Evolutionary conservation across 768 basidiomycete genomes (phyloP).

Genomic region (Russula virescens): DNA sequence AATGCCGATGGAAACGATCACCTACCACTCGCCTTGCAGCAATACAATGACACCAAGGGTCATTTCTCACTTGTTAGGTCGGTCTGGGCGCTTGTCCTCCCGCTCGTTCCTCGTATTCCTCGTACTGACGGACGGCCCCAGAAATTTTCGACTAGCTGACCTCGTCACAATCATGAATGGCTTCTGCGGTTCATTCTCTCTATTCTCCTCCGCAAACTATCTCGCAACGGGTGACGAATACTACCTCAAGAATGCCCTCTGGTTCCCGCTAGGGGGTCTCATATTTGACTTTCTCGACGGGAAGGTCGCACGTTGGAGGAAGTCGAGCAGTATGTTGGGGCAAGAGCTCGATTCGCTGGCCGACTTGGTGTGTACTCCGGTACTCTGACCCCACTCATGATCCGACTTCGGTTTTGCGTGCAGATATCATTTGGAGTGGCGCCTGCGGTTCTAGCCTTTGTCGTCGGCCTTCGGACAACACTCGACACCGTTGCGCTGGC

Average conservation of each 20-base stretch:
- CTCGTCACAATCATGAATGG: slow-evolving; percentile 99
- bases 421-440: slow-evolving; percentile 98
- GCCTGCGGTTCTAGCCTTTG: slow-evolving; percentile 88
- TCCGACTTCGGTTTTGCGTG: background rate
- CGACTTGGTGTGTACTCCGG: slow-evolving; percentile 63
- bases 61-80: slow-evolving; percentile 98
- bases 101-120: background rate
- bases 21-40: slow-evolving; percentile 50
- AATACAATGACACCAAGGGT: slow-evolving; percentile 85
- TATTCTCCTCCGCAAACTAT: slow-evolving; percentile 91
- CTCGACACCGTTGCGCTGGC: slow-evolving; percentile 85
- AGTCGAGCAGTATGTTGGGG: slow-evolving; percentile 90
- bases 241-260: slow-evolving; percentile 81
- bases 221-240: slow-evolving; percentile 71
- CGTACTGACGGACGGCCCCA: slow-evolving; percentile 33
- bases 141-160: slow-evolving; percentile 97
- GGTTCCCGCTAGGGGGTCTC: slow-evolving; percentile 85
- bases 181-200: slow-evolving; percentile 92
- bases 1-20: slow-evolving; percentile 28
- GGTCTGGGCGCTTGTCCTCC: slow-evolving; percentile 10
- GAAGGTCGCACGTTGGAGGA: slow-evolving; percentile 96
- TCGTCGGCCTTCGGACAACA: slow-evolving; percentile 83
- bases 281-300: slow-evolving; percentile 98
- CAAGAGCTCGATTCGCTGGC: slow-evolving; percentile 97
- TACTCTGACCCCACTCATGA: slow-evolving; percentile 9